Base-by-base conservation (phyloP, 192 early-diverging fungal species). In the Allomyces macrogynus region DNA sequence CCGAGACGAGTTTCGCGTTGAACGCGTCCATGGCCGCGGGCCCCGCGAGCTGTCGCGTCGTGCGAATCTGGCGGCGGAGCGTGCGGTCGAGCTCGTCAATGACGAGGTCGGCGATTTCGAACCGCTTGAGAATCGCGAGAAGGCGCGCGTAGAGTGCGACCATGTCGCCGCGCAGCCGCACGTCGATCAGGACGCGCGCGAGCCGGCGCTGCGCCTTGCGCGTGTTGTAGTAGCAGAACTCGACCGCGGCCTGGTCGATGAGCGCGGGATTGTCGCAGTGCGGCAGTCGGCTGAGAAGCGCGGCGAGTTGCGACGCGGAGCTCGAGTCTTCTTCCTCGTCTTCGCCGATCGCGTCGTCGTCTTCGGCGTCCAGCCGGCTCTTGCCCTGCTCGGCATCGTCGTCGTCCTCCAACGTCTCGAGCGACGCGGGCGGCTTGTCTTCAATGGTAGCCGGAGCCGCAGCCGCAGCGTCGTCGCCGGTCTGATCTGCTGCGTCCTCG, bases 191-290 rank as follows among this genome's bases (percentile, higher is more conserved):
- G 0, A 84, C 80, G 63, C 82, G 82, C n/a, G 89, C 76, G 14
- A 99, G 76, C 44, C 80, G 80, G 20, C 82, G 88, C 54, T 93
- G 76, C 12, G 87, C 83, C 18, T 68, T 71, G 62, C 90, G 92
- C 42, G 77, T 85, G 75, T 96, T 97, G 10, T 92, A 70, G 68
- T 84, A 96, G 72, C 90, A 92, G 76, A 99, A 95, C 43, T 95
- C 88, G 49, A 93, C 81, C 0, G 96, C 92, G 5, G 88, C 74
- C 66, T 88, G 81, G 74, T 99, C 94, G 43, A 92, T 89, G 44
- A 87, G 77, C 44, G 89, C 89, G 11, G 87, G 83, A 66, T 88
- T 95, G 63, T 86, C 76, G 63, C 90, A 74, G 14, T 73, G 80
- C 10, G 89, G 84, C 40, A 99, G 78, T 43, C 82, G 79, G 23